Base-by-base conservation (phyloP, 345 rosid genomes). In the Lepidium aucheri region DNA sequence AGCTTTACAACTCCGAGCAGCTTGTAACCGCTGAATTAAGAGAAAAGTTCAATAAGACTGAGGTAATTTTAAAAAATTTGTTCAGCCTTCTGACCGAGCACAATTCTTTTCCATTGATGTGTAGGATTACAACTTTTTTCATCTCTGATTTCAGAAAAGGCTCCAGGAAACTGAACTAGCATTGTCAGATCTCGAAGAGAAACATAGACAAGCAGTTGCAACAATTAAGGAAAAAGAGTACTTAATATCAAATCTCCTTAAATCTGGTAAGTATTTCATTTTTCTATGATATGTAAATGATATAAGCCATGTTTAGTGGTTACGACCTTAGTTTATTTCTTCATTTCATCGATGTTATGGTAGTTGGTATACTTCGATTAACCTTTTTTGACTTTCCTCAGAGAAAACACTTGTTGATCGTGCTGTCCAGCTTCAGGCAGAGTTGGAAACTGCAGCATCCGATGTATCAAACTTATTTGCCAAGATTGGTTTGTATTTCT, bases 181-280 rank as follows among this genome's bases (percentile, higher is more conserved):
- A 10, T 73, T 95, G 81, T 82, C 72, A 69, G 96, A 91, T 68
- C 87, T 95, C 0, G 95, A 95, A 85, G 97, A 89, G 80, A 88
- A 84, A 76, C 95, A 95, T 74, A 77, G 87, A 78, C 91, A 87
- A 51, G 95, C 97, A 68, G 88, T 90, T 76, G 95, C 85, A 65
- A 86, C 89, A 58, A 90, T 95, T 46, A 91, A 86, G 80, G 95
- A 91, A 76, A 91, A 88, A 77, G 97, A 95, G 54, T 90, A 81
- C 80, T 80, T 95, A 63, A 95, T 95, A 78, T 78, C 75, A 60
- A 84, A 82, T 79, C 96, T 95, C 69, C 96, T 95, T 17, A 85
- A 83, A 81, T 89, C 93, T 68, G 97, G 98, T 93, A 56, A 78
- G 82, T 34, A 39, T 57, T 47, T 15, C 47, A 36, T 57, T 17